These are phyloP conservation scores for Tylopilus intermedius DNA, from an alignment of 768 basidiomycete genomes.

Conservation along the genomic window DNA sequence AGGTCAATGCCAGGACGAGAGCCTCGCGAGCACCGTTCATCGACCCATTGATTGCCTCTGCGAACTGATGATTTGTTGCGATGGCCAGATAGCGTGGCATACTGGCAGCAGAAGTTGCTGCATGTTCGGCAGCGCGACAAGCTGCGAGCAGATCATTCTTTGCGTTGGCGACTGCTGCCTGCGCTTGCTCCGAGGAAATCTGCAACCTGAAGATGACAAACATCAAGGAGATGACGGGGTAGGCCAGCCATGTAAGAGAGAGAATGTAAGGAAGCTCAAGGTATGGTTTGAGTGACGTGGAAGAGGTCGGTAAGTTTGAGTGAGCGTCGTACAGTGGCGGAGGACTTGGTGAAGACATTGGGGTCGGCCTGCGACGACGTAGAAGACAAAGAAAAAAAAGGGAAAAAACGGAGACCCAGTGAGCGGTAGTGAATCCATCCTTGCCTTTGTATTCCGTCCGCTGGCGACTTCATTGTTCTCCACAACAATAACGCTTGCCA, in stretches of 20 bases:
- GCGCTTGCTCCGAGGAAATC: constrained; percentile 64
- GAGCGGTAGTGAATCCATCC: constrained; percentile 10
- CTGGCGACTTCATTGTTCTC: constrained; percentile 23
- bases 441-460: constrained; percentile 21
- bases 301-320: constrained; percentile 29
- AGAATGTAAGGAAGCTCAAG: constrained; percentile 78
- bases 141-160: constrained; percentile 76
- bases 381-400: constrained; percentile 12
- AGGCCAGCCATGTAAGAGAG: constrained; percentile 87
- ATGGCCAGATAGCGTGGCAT: constrained; percentile 86
- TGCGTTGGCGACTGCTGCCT: constrained; percentile 61
- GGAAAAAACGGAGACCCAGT: constrained; percentile 9
- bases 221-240: constrained; percentile 82
- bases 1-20: constrained; percentile 68
- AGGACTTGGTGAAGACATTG: constrained; percentile 35
- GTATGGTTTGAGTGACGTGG: constrained; percentile 64
- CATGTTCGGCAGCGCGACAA: constrained; percentile 79
- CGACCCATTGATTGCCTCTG: constrained; percentile 72
- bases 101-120: constrained; percentile 76
- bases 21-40: constrained; percentile 72
- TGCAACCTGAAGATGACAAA: constrained; percentile 84
- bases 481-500: constrained; percentile 27
- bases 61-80: constrained; percentile 76
- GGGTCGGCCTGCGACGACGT: constrained; percentile 37
- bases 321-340: constrained; percentile 56